Evolutionary conservation across 805 yeast species (phyloP).

Genomic region (Metschnikowia bowlesiae): DNA sequence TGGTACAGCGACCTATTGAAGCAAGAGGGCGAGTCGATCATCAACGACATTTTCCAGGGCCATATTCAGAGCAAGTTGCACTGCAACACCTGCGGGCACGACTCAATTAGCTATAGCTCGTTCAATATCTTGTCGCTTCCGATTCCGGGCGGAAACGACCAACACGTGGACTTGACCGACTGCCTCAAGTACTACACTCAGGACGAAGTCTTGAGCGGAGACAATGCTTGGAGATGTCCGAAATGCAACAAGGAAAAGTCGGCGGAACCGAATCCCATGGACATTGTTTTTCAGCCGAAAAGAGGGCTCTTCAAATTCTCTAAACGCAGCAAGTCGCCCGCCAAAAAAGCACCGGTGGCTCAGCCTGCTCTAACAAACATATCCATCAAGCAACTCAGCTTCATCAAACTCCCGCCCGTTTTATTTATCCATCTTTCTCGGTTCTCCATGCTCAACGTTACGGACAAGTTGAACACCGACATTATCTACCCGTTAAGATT

Average conservation of each 20-base stretch:
- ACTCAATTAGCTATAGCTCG: constrained; percentile 55
- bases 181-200: constrained; percentile 58
- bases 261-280: constrained; percentile 13
- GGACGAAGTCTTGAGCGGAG: constrained; percentile 65
- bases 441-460: constrained; percentile 46
- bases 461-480: constrained; percentile 47
- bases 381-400: constrained; percentile 23
- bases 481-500: constrained; percentile 55
- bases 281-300: constrained; percentile 33
- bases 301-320: constrained; percentile 34
- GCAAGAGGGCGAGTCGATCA: constrained; percentile 62
- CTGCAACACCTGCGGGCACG: constrained; percentile 62
- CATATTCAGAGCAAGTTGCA: constrained; percentile 61
- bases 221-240: constrained; percentile 84
- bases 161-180: constrained; percentile 49
- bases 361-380: constrained; percentile 6
- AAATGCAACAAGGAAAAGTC: constrained; percentile 44
- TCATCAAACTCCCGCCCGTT: constrained; percentile 35
- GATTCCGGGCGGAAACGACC: constrained; percentile 36
- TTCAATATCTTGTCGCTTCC: constrained; percentile 62
- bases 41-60: constrained; percentile 66
- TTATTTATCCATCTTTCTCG: constrained; percentile 39
- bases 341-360: constrained; percentile 16
- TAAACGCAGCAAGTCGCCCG: constrained; percentile 33
- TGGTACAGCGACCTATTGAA: constrained; percentile 55